Percentiles rank a stretch among this genome's conserved stretches.
Evolutionary conservation across 129 eudicot genomes (phyloP).

Genomic region (Flaveria brownii): DNA sequence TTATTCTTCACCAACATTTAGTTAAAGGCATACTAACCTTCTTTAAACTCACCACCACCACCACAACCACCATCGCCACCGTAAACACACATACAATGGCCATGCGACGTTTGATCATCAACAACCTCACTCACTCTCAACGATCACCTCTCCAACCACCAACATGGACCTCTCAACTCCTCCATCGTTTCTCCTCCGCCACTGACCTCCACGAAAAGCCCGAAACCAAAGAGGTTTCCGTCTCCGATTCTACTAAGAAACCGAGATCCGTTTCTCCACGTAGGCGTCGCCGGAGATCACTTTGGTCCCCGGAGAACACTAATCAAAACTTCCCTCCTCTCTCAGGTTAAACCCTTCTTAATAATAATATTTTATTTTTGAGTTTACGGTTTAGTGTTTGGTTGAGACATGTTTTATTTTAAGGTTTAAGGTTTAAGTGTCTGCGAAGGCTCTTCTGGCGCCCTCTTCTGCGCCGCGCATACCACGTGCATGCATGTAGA

Average conservation of each 20-base stretch:
- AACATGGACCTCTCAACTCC: conserved; percentile 47
- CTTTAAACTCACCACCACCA: conserved; percentile 19
- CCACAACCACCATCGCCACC: background rate
- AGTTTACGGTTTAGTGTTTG: too few species aligned
- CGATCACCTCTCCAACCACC: conserved; percentile 30
- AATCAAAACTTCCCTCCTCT: conserved; percentile 42
- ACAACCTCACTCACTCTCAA: conserved; percentile 35
- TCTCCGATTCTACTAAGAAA: conserved; percentile 48
- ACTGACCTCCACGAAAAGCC: conserved; percentile 19
- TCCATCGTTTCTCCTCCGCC: conserved; percentile 41
- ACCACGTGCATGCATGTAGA: too few species aligned
- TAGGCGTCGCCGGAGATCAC: conserved; percentile 37
- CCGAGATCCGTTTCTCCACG: conserved; percentile 47
- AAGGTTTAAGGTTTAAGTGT: too few species aligned
- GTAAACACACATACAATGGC: conserved; percentile 39
- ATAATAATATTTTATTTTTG: too few species aligned
- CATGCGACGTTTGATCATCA: conserved; percentile 58
- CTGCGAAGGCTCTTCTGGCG: too few species aligned
- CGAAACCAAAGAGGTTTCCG: conserved; percentile 39
- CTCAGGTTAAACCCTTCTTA: conserved; percentile 34
- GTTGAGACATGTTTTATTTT: too few species aligned
- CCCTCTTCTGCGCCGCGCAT: too few species aligned
- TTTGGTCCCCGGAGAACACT: conserved; percentile 56
- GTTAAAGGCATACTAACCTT: background rate
- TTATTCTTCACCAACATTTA: background rate